Base-by-base conservation (phyloP, 352 stramenopile species). In the Phytophthora brassicae region DNA sequence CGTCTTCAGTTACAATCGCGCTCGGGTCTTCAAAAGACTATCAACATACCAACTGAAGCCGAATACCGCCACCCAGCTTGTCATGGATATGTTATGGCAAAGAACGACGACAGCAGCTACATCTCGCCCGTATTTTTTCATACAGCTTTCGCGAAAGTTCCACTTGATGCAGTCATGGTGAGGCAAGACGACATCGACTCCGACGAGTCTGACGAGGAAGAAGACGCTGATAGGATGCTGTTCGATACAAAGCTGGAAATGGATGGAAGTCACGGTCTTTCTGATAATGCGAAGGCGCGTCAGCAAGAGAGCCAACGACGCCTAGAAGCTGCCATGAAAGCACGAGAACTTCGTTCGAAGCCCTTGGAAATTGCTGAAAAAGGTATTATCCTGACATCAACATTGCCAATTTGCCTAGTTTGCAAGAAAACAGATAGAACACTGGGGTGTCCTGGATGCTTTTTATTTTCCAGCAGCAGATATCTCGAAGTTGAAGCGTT, bases 111-210 rank as follows among this genome's bases (percentile, higher is more conserved):
- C 22, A 62, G 67, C 12, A 45, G 62, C 16, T 42, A 38, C 3
- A 64, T 92, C 20, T 92, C 85, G 9, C 85, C 85, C 3, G 66
- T 90, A 8, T 92, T 94, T 56, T 89, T 94, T 53, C 59, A 68
- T 26, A 51, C 74, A 12, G 68, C 48, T 4, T 92, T 90, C 60
- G 26, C 53, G 14, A 94, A 94, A 29, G 77, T 86, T 16, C 66
- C 75, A 0, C 52, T 92, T 26, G 74, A 87, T 33, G 66, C 72
- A 44, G 60, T 89, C 12, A 42, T 68, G 8, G 75, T 81, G 11
- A 65, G 72, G 23, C 65, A 72, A 29, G 72, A 84, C 13, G 64
- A 66, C 16, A 39, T 48, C 17, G 60, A 75, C 9, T 51, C 65
- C 17, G 38, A 56, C 23, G 68, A 70, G 8, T 73, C 77, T 13